Base-by-base conservation (phyloP, 495 filamentous ascomycete genomes). In the Neurospora sp. region DNA sequence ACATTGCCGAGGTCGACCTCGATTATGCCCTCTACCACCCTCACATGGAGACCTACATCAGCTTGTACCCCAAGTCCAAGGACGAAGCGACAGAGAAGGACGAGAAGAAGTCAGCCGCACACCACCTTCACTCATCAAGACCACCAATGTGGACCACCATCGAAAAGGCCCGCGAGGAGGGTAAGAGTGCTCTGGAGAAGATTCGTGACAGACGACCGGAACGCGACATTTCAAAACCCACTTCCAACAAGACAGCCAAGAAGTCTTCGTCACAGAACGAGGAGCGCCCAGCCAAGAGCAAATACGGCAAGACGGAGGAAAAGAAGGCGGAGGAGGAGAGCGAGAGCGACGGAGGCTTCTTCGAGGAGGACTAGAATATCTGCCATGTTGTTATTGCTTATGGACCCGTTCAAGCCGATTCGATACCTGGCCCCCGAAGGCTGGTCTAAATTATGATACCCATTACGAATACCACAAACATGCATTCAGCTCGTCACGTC, bases 21-120 rank as follows among this genome's bases (percentile, higher is more conserved):
- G 93, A 94, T 77, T 99, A 99, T 77, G 89, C 93, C 1, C 87
- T 91, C 61, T 94, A 92, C 82, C 94, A 89, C 77, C 96, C 96
- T 6, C 88, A 93, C 48, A 85, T 87, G 72, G 89, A 93, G 77
- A 88, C 89, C 74, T 99, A 99, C 82, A 83, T 92, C 71, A 89
- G 92, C 22, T 82, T 98, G 6, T 98, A 92, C 77, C 87, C 73
- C 74, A 91, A 72, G 81, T 39, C 70, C 39, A n/a, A 41, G 42
- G 61, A 74, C 22, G 39, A 31, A 37, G 68, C 48, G 9, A 61
- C 27, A 20, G 70, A 72, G 44, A 39, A 73, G 42, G 79, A 82
- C 35, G 78, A 78, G 16, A 79, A 75, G 39, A 53, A 76, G 22
- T 74, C 80, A 31, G 81, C 83, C 68, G 77, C 76, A 22, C 76